phyloP scores from a whole-genome alignment of 140 eudicot species.

The Stevia rebaudiana region DNA sequence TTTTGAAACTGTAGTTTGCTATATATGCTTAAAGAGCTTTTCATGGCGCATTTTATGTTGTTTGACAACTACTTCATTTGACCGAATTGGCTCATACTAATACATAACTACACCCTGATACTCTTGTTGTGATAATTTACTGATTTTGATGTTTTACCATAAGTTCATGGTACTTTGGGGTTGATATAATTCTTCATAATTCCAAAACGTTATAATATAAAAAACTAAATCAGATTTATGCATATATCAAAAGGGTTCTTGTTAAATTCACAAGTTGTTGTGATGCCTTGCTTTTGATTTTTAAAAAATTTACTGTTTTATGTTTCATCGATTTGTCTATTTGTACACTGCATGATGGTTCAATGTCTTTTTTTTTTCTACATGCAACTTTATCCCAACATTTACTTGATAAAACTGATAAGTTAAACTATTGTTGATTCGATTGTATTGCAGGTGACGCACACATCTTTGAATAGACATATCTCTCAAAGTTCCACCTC shows the following conservation, averaged over 20 bases:
- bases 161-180: slow-evolving; percentile 1
- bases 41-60: slow-evolving; percentile 7
- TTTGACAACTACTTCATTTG: slow-evolving; percentile 4
- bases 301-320: not conserved
- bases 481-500: slow-evolving; percentile 56
- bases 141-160: not conserved
- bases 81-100: not conserved
- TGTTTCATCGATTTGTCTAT: slow-evolving; percentile 3
- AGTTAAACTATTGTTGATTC: not conserved
- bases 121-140: slow-evolving; percentile 1
- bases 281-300: not conserved
- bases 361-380: not conserved
- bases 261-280: not conserved
- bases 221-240: slow-evolving; percentile 1
- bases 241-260: not conserved
- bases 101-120: not conserved
- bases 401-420: not conserved
- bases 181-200: not conserved
- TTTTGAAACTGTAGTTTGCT: not conserved
- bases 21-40: not conserved
- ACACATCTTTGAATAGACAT: slow-evolving; percentile 36
- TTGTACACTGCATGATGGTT: slow-evolving; percentile 3
- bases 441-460: slow-evolving; percentile 41
- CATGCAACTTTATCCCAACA: slow-evolving; percentile 1
- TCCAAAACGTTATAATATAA: not conserved